phyloP scores from a whole-genome alignment of 805 yeast genomes.

The Candida hungchunana region DNA sequence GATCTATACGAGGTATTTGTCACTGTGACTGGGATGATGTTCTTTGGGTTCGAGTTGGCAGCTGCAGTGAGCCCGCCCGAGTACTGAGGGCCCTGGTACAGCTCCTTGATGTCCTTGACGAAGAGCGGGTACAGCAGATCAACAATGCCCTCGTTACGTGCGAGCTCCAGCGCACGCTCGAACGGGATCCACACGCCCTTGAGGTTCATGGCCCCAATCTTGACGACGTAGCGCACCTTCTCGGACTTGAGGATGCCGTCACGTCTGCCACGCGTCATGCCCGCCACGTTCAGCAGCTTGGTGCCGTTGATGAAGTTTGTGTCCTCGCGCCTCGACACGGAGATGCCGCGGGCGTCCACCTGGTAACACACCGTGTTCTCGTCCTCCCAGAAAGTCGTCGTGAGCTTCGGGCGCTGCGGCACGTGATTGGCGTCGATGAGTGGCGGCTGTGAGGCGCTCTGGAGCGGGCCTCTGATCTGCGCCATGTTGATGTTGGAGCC shows the following conservation, averaged over 20 bases:
- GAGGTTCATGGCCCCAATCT: constrained; percentile 71
- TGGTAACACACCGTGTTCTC: constrained; percentile 69
- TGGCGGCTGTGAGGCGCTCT: constrained; percentile 18
- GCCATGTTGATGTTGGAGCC: constrained; percentile 16
- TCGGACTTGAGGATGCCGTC: constrained; percentile 67
- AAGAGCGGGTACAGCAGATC: constrained; percentile 54
- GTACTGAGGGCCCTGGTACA: constrained; percentile 29
- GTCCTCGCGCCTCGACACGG: constrained; percentile 66
- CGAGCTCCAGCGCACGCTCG: constrained; percentile 65
- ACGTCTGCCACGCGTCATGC: constrained; percentile 69
- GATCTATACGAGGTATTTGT: constrained; percentile 23
- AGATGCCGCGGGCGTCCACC: constrained; percentile 64
- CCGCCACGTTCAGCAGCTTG: constrained; percentile 62
- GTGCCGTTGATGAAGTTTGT: constrained; percentile 73
- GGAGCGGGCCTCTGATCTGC: constrained; percentile 14
- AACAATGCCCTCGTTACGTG: constrained; percentile 62
- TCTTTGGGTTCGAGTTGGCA: constrained; percentile 27
- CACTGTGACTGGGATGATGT: constrained; percentile 27
- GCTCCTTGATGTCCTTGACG: constrained; percentile 58
- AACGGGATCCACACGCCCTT: constrained; percentile 78
- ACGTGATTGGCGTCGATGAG: constrained; percentile 25
- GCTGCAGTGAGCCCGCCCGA: constrained; percentile 30
- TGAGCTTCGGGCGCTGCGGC: constrained; percentile 48
- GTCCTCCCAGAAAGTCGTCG: constrained; percentile 76
- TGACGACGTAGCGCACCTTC: constrained; percentile 64